Percentiles rank a stretch among this genome's conserved stretches.
Evolutionary conservation across 2,329 filamentous ascomycete species (phyloP).

Genomic region (Colletotrichum sp.): DNA sequence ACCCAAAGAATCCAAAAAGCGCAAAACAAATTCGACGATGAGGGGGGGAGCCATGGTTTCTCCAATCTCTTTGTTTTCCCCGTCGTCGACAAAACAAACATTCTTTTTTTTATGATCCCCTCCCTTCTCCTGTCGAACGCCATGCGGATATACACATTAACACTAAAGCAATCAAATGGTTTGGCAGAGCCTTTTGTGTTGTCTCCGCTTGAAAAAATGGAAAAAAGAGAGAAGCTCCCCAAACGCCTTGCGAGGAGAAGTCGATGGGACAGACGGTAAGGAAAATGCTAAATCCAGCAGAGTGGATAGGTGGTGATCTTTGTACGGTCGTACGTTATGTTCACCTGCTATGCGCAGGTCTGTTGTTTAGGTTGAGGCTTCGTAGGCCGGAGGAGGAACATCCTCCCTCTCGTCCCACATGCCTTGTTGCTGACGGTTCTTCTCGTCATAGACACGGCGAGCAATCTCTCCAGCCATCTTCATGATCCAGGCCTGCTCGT

Average conservation of each 20-base stretch:
- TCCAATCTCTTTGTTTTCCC: neutral
- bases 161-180: slow-evolving; percentile 1
- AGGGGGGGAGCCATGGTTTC: slow-evolving; percentile 9
- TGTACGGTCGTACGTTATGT: slow-evolving; percentile 18
- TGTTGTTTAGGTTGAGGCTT: slow-evolving; percentile 48
- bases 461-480: slow-evolving; percentile 96
- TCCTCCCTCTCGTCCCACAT: slow-evolving; percentile 63
- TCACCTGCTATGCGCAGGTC: slow-evolving; percentile 1
- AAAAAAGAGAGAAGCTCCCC: neutral
- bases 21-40: neutral
- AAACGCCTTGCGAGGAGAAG: slow-evolving; percentile 22
- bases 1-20: slow-evolving; percentile 19
- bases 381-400: slow-evolving; percentile 66
- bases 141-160: slow-evolving; percentile 23
- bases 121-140: slow-evolving; percentile 16
- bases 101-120: slow-evolving; percentile 15
- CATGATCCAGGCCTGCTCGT: slow-evolving; percentile 85
- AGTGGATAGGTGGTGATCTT: neutral
- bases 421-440: slow-evolving; percentile 57
- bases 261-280: slow-evolving; percentile 13
- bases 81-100: neutral
- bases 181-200: neutral
- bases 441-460: slow-evolving; percentile 85
- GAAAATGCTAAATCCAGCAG: slow-evolving; percentile 3
- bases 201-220: neutral